Evolutionary conservation across 345 rosid genomes (phyloP), one percentile per base, ranked within the genome.

Genomic region (Turritis glabra): DNA sequence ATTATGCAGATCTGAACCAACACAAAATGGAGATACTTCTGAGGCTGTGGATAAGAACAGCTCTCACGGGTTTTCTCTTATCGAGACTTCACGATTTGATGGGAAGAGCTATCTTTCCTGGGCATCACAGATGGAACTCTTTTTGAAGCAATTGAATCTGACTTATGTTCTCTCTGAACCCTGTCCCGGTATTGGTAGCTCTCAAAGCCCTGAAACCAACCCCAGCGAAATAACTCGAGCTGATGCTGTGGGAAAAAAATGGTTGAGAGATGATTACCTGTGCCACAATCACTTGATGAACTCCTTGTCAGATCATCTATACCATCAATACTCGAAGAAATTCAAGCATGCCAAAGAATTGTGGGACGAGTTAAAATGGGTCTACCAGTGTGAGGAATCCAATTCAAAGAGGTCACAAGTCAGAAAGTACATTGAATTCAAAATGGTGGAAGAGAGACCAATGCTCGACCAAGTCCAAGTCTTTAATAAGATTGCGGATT

Each of bases 281-380:
- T 94, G 97, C 69, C 82, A 75, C 63, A 86, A 38, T 69, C 79
- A 83, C 83, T 86, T 93, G 72, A 78, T 91, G 82, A 84, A 67
- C 79, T 84, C 80, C 57, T 80, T 93, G 47, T 88, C 92, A 17
- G 97, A 93, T 81, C 62, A 78, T 69, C 81, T 93, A 21, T 86
- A 85, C 80, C 72, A 79, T 62, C 82, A 79, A 22, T 89, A 84
- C 84, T 82, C 83, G 1, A 81, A 82, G 73, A 87, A 74, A 22
- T 73, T 82, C 46, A 69, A 64, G 71, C 81, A 69, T 60, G 98
- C 96, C 21, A 93, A 84, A 80, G 91, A 85, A 63, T 73, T 91
- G n/a, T 93, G 97, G 96, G 93, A 88, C 43, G 87, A 86, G 79
- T 87, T 91, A 64, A 89, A 80, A 56, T 77, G 81, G 62, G 90